phyloP scores from a whole-genome alignment of 2,329 filamentous ascomycete species.

The Trichoderma pleuroti region DNA sequence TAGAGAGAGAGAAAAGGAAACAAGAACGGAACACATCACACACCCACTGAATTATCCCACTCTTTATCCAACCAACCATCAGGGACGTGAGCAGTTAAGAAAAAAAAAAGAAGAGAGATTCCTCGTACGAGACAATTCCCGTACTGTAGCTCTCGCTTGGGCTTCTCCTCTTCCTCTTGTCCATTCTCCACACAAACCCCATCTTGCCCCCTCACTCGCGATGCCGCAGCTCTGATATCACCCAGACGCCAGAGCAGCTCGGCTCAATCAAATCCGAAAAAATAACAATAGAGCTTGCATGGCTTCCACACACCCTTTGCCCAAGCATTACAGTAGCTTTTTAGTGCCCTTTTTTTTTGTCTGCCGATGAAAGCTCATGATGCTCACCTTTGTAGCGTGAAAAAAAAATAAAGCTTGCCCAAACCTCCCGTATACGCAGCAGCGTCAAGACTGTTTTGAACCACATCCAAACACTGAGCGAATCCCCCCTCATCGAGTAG shows the following conservation, averaged over 20 bases:
- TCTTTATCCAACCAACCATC: background rate
- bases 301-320: background rate
- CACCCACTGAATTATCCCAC: background rate
- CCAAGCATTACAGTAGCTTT: background rate
- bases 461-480: background rate
- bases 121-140: background rate
- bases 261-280: constrained; percentile 14
- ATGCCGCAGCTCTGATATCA: constrained; percentile 13
- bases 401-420: background rate
- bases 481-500: background rate
- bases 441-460: background rate
- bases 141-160: background rate
- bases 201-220: constrained; percentile 15
- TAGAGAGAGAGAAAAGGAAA: background rate
- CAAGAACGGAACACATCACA: background rate
- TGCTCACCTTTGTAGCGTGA: background rate
- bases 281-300: background rate
- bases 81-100: background rate
- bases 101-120: too few relatives aligned
- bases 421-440: background rate
- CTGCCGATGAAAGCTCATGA: background rate
- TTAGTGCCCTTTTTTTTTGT: background rate
- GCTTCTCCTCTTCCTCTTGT: background rate
- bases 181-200: constrained; percentile 9
- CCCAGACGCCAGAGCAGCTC: background rate